Base-by-base conservation (phyloP, 2,329 filamentous ascomycete genomes). In the Colletotrichum higginsianum region DNA sequence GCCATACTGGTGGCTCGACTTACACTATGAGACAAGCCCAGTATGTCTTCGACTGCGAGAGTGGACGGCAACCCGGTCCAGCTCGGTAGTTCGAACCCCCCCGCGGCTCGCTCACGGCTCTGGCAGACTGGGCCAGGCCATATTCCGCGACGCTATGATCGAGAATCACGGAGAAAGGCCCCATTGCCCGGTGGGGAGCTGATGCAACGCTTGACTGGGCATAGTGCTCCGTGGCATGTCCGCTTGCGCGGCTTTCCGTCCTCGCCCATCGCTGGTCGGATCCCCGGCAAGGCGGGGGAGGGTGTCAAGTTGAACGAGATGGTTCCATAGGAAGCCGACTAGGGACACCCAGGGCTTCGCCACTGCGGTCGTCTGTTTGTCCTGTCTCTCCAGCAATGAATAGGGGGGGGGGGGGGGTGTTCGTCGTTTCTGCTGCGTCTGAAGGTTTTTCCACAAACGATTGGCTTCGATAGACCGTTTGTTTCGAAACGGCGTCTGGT, bases 281-380 rank as follows among this genome's bases (percentile, higher is more conserved):
- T 58, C 66, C 61, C 44, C 35, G 35, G 52, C 23, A 52, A 61
- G 66, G 52, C 61, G 53, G 46, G 53, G 66, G 52, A 53, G 53
- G n/a, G 52, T 69, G 61, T 69, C 66, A 69, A 47, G 44, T 69
- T 69, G 42, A 69, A 52, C 53, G 66, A 69, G 50, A 42, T 57
- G 66, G 60, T 30, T 56, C 60, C 50, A 68, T 64, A 42, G 49
- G 26, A 56, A 16, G 58, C 30, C 47, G 49, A 15, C 53, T 40
- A 42, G 53, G 53, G 53, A 42, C 11, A 56, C 53, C 53, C 30
- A 63, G 42, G 66, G 44, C 18, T 30, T 63, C 23, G 15, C 16
- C 21, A 40, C 18, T 18, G 30, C 26, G 26, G 3, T 26, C 30
- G 53, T 4, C 53, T 56, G 18, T n/a, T 12, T 56, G 30, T 30